Evolutionary conservation across 1,139 yeast genomes (phyloP), one percentile per base, ranked within the genome.

Genomic region (Geotrichum aggregatum): DNA sequence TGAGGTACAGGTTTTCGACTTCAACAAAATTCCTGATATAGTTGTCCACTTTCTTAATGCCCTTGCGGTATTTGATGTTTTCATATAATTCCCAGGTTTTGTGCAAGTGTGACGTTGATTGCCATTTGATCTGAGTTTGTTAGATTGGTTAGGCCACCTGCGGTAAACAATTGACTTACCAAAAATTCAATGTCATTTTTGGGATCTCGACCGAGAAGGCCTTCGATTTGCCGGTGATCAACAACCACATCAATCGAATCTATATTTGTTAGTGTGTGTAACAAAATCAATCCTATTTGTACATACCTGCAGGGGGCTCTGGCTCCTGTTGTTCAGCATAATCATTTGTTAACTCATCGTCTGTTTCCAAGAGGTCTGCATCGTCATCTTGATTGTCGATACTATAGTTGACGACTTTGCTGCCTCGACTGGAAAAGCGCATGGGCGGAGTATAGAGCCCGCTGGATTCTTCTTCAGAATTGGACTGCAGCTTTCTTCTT

Each of bases 41-140:
- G 70, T 94, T 94, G 59, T 92, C 98, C 30, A 92, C 79, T 62
- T 85, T 82, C 67, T 95, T 87, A 61, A 79, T 75, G 45, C 99
- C 98, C 66, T 85, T 82, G 59, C 71, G 71, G 14, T 73, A 71
- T 22, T 70, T 71, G 49, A 91, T 71, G 4, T 75, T 74, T 8
- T 74, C 71, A 69, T 85, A 91, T 1, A 80, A 68, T 66, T 91
- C 96, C 98, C 98, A 94, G 1, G 96, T 84, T 66, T 92, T 92
- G 71, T 92, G 99, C 58, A 92, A 75, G 71, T 94, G 98, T 14
- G 97, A 87, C 56, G 82, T 76, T 51, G 80, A 87, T 24, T 79
- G 77, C 98, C 99, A 94, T 70, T 94, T 94, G 60, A 94, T 79
- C 59, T 82, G 21, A 34, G 81, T 6, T 44, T 38, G 41, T 43